phyloP scores from a whole-genome alignment of 2,329 filamentous ascomycete species.

The Phoma sp. region DNA sequence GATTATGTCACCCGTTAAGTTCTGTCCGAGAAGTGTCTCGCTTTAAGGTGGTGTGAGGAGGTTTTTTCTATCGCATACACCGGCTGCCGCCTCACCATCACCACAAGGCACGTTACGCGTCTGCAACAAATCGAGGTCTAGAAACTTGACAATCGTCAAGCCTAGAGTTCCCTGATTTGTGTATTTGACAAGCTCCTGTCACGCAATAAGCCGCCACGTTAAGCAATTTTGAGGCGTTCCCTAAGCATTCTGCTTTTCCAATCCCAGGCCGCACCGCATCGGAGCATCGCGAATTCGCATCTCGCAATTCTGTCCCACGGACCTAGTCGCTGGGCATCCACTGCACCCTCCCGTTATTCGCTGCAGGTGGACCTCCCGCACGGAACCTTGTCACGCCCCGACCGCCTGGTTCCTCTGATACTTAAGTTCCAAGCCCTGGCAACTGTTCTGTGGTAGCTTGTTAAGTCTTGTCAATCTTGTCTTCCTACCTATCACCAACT shows the following conservation, averaged over 20 bases:
- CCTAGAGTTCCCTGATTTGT: slow-evolving; percentile 4
- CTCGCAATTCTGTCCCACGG: slow-evolving; percentile 6
- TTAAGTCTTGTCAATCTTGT: slow-evolving; percentile 28
- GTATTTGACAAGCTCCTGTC: slow-evolving; percentile 18
- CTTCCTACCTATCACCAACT: background rate
- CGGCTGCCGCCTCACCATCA: slow-evolving; percentile 4
- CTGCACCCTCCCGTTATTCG: slow-evolving; percentile 9
- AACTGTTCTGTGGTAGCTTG: slow-evolving; percentile 34
- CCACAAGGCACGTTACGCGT: slow-evolving; percentile 6
- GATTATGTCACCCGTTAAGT: slow-evolving; percentile 36
- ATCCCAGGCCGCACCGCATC: slow-evolving; percentile 13
- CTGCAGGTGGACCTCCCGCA: slow-evolving; percentile 11
- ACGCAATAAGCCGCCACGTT: slow-evolving; percentile 35
- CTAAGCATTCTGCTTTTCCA: slow-evolving; percentile 24
- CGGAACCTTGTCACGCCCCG: slow-evolving; percentile 17
- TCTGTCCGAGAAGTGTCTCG: slow-evolving; percentile 8
- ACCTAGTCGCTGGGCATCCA: slow-evolving; percentile 4
- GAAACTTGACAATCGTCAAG: background rate
- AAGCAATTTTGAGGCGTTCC: slow-evolving; percentile 31
- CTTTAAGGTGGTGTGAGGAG: slow-evolving; percentile 7
- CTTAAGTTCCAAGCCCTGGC: slow-evolving; percentile 38
- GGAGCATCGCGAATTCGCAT: slow-evolving; percentile 4
- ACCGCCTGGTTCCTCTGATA: slow-evolving; percentile 21
- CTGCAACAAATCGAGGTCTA: slow-evolving; percentile 2
- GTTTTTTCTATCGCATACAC: background rate